Percentiles rank a stretch among this genome's conserved stretches.
These are phyloP conservation scores for Alternaria rosae DNA, from an alignment of 2,329 filamentous ascomycete genomes.

Conservation along the genomic window DNA sequence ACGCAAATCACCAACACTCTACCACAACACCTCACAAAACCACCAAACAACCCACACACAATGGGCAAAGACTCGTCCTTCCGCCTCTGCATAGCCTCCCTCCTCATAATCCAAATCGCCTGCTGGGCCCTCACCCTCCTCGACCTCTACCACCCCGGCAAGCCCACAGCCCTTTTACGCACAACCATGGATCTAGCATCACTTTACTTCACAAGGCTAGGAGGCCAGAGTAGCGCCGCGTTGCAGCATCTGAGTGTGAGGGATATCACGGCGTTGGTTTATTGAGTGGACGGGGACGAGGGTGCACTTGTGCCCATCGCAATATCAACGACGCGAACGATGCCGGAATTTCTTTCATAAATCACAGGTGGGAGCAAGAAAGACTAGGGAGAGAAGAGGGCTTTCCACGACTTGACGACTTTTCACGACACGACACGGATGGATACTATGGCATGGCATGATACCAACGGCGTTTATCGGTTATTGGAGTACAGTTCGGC, in stretches of 20 bases:
- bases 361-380: too few species aligned
- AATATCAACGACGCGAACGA: too few species aligned
- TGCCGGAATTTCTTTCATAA: too few species aligned
- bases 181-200: conserved; percentile 25
- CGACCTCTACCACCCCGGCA: conserved; percentile 41
- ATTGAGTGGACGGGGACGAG: too few species aligned
- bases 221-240: conserved; percentile 22
- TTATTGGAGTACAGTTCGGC: not conserved
- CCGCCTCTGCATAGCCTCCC: conserved; percentile 38
- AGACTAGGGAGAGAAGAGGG: not conserved
- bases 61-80: conserved; percentile 41
- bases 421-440: too few species aligned
- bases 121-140: conserved; percentile 43
- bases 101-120: conserved; percentile 40
- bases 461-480: not conserved
- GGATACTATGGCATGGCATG: not conserved
- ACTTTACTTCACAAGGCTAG: conserved; percentile 3
- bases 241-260: conserved; percentile 18
- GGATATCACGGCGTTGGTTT: conserved; percentile 20
- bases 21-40: not conserved
- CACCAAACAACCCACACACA: not conserved
- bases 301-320: too few species aligned
- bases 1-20: not conserved
- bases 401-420: too few species aligned
- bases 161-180: conserved; percentile 32